phyloP scores from a whole-genome alignment of 2,329 filamentous ascomycete species.

The Calonectria ilicicola region DNA sequence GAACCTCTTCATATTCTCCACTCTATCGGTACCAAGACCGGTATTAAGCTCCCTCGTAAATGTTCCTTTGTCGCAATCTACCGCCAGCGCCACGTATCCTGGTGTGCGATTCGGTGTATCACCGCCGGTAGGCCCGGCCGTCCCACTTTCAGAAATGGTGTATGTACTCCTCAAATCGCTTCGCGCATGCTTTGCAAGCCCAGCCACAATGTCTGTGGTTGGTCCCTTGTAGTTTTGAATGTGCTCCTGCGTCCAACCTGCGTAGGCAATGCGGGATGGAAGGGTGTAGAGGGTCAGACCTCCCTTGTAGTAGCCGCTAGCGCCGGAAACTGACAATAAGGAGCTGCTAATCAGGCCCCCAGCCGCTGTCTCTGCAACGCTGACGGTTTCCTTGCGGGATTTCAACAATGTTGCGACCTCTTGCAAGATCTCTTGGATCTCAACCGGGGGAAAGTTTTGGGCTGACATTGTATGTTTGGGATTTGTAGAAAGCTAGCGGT shows the following conservation, averaged over 20 bases:
- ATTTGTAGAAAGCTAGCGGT: no score
- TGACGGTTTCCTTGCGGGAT: not conserved
- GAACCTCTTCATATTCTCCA: not conserved
- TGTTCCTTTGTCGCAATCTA: not conserved
- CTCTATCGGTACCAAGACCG: not conserved
- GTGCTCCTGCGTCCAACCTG: not conserved
- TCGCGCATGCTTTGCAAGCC: not conserved
- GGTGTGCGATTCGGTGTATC: not conserved
- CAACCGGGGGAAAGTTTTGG: not conserved
- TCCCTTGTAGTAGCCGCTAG: not conserved
- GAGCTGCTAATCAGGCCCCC: not conserved
- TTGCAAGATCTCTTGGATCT: not conserved
- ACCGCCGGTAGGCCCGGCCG: not conserved
- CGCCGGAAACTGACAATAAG: not conserved
- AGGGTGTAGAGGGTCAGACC: not conserved
- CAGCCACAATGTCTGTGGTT: not conserved
- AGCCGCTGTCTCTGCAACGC: not conserved
- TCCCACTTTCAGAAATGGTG: not conserved
- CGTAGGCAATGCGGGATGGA: not conserved
- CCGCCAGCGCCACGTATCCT: not conserved
- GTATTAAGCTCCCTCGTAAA: not conserved
- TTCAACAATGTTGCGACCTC: not conserved
- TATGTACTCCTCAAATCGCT: not conserved
- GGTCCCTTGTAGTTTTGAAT: slow-evolving; percentile 1
- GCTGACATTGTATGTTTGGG: not conserved